A percentile compares a stretch with the other conserved stretches of the same genome.
Evolutionary conservation across 1,139 yeast species (phyloP).

Genomic region (Hyphopichia khmerensis): DNA sequence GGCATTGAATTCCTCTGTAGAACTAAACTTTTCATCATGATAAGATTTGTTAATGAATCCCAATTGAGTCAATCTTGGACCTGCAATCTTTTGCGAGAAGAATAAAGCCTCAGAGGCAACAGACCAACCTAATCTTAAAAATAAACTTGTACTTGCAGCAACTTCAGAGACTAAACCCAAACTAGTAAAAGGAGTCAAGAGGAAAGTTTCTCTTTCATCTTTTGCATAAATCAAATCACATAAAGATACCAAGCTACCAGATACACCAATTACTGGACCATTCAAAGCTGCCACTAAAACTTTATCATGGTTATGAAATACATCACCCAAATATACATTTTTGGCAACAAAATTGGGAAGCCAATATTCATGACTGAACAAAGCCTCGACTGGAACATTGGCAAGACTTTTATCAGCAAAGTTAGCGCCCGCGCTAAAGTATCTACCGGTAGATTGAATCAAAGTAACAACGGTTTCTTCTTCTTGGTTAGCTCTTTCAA

Average conservation of each 20-base stretch:
- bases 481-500: constrained; percentile 68
- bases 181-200: constrained; percentile 77
- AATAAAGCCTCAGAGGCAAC: constrained; percentile 73
- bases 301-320: constrained; percentile 71
- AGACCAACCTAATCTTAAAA: constrained; percentile 71
- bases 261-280: constrained; percentile 85
- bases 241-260: constrained; percentile 70
- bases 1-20: constrained; percentile 61
- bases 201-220: constrained; percentile 54
- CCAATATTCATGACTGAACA: constrained; percentile 55
- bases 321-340: constrained; percentile 66
- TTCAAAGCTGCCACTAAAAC: constrained; percentile 74
- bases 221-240: constrained; percentile 76
- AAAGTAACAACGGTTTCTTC: constrained; percentile 65
- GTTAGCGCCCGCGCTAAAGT: constrained; percentile 87
- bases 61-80: constrained; percentile 52
- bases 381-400: constrained; percentile 19
- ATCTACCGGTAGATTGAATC: constrained; percentile 70
- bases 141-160: constrained; percentile 67
- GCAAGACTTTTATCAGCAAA: constrained; percentile 36
- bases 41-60: constrained; percentile 63
- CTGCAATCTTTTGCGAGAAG: constrained; percentile 64
- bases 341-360: constrained; percentile 61
- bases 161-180: constrained; percentile 87
- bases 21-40: constrained; percentile 39